A percentile compares a stretch with the other conserved stretches of the same genome.
phyloP scores from a whole-genome alignment of 208 protist species.

The Crithidia fasciculata region DNA sequence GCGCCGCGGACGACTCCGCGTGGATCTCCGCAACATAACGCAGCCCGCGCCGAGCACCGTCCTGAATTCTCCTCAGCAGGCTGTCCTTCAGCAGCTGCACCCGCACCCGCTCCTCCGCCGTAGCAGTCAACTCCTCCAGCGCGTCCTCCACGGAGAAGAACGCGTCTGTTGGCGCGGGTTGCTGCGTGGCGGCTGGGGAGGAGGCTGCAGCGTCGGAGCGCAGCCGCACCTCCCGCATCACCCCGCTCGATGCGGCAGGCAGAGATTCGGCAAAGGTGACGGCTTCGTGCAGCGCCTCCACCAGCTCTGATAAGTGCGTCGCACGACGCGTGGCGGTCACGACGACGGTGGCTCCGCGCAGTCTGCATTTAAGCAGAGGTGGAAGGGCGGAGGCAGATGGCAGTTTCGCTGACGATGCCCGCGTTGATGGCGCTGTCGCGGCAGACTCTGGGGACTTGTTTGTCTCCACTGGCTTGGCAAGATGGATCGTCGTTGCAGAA shows the following conservation, averaged over 20 bases:
- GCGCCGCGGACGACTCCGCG: background rate
- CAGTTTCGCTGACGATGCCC: background rate
- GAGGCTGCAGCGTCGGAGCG: slow-evolving; percentile 1
- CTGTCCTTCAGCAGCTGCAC: slow-evolving; percentile 25
- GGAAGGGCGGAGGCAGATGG: background rate
- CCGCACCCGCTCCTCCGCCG: slow-evolving; percentile 2
- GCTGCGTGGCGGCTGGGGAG: too few species aligned
- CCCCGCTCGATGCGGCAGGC: slow-evolving; percentile 2
- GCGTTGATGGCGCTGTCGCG: too few species aligned
- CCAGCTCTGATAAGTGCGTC: slow-evolving; percentile 5
- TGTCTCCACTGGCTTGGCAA: too few species aligned
- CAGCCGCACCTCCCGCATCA: slow-evolving; percentile 17
- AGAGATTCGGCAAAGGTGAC: slow-evolving; percentile 31
- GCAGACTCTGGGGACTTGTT: too few species aligned
- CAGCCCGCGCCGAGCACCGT: background rate
- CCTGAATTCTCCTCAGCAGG: slow-evolving; percentile 24
- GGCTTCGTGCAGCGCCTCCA: slow-evolving; percentile 34
- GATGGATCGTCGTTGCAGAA: too few species aligned
- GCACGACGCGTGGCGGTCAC: slow-evolving; percentile 13
- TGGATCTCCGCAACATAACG: slow-evolving; percentile 25
- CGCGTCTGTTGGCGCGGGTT: too few species aligned
- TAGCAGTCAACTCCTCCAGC: background rate
- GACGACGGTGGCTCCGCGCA: slow-evolving; percentile 24
- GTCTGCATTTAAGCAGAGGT: slow-evolving; percentile 19
- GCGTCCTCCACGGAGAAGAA: background rate